phyloP scores from a whole-genome alignment of 2,329 filamentous ascomycete species.

The Ascochyta pisi region DNA sequence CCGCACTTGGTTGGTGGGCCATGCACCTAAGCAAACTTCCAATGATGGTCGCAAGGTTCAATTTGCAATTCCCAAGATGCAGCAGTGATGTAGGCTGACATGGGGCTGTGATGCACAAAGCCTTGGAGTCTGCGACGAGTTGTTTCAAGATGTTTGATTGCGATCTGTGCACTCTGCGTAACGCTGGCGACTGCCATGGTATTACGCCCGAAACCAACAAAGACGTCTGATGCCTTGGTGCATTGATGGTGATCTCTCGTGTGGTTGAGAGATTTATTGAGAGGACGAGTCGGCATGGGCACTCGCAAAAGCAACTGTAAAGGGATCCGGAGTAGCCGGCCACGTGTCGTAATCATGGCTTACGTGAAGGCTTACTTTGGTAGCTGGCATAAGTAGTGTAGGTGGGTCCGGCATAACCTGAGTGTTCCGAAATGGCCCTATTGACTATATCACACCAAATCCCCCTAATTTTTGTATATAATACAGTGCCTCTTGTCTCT shows the following conservation, averaged over 20 bases:
- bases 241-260: neutral
- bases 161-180: conserved; percentile 14
- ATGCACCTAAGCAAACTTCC: neutral
- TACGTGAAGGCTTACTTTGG: conserved; percentile 4
- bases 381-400: too few species aligned
- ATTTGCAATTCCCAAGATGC: conserved; percentile 8
- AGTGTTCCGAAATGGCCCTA: too few species aligned
- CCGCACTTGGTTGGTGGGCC: neutral
- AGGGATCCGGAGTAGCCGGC: conserved; percentile 11
- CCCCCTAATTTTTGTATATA: too few species aligned
- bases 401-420: too few species aligned
- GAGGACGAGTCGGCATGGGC: conserved; percentile 25
- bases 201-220: conserved; percentile 5
- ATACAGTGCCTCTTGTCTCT: too few species aligned
- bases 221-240: neutral
- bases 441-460: too few species aligned
- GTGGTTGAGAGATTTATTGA: conserved; percentile 2
- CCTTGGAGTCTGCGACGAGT: conserved; percentile 9
- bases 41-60: conserved; percentile 7
- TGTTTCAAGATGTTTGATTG: conserved; percentile 22
- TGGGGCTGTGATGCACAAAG: conserved; percentile 4
- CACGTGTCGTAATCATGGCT: conserved; percentile 14
- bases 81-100: conserved; percentile 10
- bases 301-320: conserved; percentile 14
- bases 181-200: conserved; percentile 10